These are phyloP conservation scores for Thinopyrum elongatum DNA, from an alignment of 176 grass and related monocot genomes.

Conservation along the genomic window DNA sequence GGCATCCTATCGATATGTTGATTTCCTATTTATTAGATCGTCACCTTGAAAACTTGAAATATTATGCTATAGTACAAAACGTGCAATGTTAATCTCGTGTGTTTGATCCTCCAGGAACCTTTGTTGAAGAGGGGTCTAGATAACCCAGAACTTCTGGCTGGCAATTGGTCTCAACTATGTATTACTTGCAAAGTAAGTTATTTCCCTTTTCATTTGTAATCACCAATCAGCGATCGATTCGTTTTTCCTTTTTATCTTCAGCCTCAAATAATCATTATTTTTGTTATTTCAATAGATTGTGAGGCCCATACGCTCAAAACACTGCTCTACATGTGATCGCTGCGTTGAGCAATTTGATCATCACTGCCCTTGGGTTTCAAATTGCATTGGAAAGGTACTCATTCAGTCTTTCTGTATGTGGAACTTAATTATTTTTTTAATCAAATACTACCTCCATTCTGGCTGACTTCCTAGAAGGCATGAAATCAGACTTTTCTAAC, in stretches of 20 bases:
- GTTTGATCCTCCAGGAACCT: slow-evolving; percentile 66
- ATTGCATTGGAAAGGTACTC: slow-evolving; percentile 95
- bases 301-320: slow-evolving; percentile 88
- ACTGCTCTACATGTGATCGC: slow-evolving; percentile 93
- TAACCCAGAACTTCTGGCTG: slow-evolving; percentile 69
- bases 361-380: slow-evolving; percentile 99
- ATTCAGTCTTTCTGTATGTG: slow-evolving; percentile 3
- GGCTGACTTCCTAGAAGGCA: not conserved
- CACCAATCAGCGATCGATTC: not conserved
- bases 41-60: slow-evolving; percentile 9
- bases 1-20: slow-evolving; percentile 3
- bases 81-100: slow-evolving; percentile 18
- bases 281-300: slow-evolving; percentile 76
- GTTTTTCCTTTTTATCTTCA: not conserved
- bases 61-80: slow-evolving; percentile 6
- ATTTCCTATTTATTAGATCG: not conserved
- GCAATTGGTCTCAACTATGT: slow-evolving; percentile 92
- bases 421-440: not conserved
- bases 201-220: slow-evolving; percentile 1
- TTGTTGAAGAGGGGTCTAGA: slow-evolving; percentile 82
- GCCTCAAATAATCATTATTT: slow-evolving; percentile 32
- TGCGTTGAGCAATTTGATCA: slow-evolving; percentile 98
- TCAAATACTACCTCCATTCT: not conserved
- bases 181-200: slow-evolving; percentile 89
- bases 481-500: not conserved